Evolutionary conservation across 2,329 filamentous ascomycete species (phyloP).

Genomic region (Albifimbria verrucaria): DNA sequence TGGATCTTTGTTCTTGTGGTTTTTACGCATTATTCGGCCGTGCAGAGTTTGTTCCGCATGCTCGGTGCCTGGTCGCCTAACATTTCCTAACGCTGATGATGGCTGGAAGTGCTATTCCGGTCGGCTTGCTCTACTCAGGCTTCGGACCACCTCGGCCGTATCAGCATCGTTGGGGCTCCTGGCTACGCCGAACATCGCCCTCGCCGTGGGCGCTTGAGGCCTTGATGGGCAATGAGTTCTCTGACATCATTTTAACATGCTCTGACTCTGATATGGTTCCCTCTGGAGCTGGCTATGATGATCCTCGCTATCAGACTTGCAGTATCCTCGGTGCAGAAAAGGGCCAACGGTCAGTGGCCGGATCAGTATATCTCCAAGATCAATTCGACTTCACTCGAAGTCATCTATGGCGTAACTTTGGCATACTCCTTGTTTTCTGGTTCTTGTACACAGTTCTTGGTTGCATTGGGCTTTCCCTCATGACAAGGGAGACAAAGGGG

Average conservation of each 20-base stretch:
- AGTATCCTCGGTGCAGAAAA: conserved; percentile 48
- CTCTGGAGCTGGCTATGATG: conserved; percentile 11
- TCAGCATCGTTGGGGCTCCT: background rate
- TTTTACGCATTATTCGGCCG: background rate
- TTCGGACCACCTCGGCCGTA: background rate
- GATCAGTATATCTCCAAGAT: conserved; percentile 49
- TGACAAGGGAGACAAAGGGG: conserved; percentile 64
- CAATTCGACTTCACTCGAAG: conserved; percentile 52
- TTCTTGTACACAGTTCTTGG: conserved; percentile 69
- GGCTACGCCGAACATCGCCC: background rate
- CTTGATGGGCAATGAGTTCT: background rate
- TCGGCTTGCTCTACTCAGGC: background rate
- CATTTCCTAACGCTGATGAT: background rate
- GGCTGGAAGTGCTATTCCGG: background rate
- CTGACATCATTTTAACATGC: background rate
- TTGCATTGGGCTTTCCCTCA: conserved; percentile 62
- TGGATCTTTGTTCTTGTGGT: background rate
- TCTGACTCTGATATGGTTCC: background rate
- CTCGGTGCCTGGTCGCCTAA: background rate
- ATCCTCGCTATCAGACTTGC: conserved; percentile 50
- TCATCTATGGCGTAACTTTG: conserved; percentile 70
- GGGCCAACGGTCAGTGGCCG: conserved; percentile 44
- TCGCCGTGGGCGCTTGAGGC: background rate
- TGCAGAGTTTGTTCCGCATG: background rate
- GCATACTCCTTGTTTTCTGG: conserved; percentile 68